These are phyloP conservation scores for Backusella sp. DNA, from an alignment of 192 early-diverging fungal genomes.

Conservation along the genomic window DNA sequence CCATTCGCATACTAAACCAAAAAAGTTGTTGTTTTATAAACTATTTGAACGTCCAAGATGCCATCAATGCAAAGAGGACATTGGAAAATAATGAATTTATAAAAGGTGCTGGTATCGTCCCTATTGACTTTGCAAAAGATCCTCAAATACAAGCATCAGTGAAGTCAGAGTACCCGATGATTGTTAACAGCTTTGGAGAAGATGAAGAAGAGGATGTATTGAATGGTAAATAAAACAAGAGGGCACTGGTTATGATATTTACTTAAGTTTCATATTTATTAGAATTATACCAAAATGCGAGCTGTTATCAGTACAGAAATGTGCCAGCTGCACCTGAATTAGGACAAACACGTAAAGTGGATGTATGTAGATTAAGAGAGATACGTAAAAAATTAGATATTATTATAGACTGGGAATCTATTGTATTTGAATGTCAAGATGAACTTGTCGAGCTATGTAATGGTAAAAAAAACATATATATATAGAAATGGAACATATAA, in stretches of 20 bases:
- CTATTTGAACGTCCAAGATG: conserved; percentile 84
- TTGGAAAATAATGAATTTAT: conserved; percentile 88
- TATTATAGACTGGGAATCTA: conserved; percentile 70
- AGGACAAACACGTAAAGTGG: conserved; percentile 61
- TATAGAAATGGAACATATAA: not conserved
- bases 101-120: conserved; percentile 67
- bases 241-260: not conserved
- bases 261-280: not conserved
- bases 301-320: conserved; percentile 46
- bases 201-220: not conserved
- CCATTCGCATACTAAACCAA: conserved; percentile 88
- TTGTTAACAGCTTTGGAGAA: conserved; percentile 37
- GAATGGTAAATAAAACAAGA: conserved; percentile 1
- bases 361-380: conserved; percentile 82
- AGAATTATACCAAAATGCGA: not conserved
- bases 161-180: conserved; percentile 33
- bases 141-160: conserved; percentile 43
- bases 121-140: conserved; percentile 93
- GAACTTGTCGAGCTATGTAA: conserved; percentile 87
- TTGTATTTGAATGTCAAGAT: conserved; percentile 76
- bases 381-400: conserved; percentile 87
- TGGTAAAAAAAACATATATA: conserved; percentile 45
- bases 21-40: conserved; percentile 98
- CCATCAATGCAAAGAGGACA: conserved; percentile 79
- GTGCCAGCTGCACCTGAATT: conserved; percentile 67